phyloP scores from a whole-genome alignment of 2,329 filamentous ascomycete genomes.

The Clarireedia monteithiana region DNA sequence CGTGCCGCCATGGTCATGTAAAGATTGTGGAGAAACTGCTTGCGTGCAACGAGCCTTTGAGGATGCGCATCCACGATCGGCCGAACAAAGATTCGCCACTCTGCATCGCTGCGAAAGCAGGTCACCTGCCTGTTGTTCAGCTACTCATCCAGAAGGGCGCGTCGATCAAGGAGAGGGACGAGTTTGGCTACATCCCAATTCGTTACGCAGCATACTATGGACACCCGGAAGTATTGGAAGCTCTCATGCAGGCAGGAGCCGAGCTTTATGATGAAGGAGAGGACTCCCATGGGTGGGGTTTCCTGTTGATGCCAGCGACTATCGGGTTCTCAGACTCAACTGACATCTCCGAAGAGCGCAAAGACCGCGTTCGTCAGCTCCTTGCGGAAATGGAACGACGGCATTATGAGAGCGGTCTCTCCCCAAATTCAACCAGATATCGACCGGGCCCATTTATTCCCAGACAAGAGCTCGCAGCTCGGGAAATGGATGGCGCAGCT shows the following conservation, averaged over 20 bases:
- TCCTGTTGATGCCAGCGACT: constrained; percentile 1
- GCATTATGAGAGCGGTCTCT: no score
- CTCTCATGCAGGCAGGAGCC: constrained; percentile 10
- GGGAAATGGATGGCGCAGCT: not conserved
- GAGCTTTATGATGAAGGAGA: constrained; percentile 6
- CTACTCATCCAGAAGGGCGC: constrained; percentile 7
- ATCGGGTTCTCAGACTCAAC: constrained; percentile 5
- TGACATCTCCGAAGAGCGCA: constrained; percentile 4
- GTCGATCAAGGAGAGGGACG: constrained; percentile 8
- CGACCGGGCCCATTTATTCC: not conserved
- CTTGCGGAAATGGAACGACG: constrained; percentile 5
- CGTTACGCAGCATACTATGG: constrained; percentile 10
- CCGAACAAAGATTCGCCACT: constrained; percentile 5
- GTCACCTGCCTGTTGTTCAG: constrained; percentile 7
- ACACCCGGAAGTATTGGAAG: constrained; percentile 6
- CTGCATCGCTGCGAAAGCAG: constrained; percentile 10
- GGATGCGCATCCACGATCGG: not conserved
- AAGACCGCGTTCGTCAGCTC: constrained; percentile 1
- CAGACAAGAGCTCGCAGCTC: not conserved
- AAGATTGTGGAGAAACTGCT: constrained; percentile 7
- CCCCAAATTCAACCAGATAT: not conserved
- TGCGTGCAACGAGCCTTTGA: constrained; percentile 3
- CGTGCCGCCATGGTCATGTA: constrained; percentile 9
- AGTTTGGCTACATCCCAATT: constrained; percentile 7
- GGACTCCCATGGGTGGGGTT: constrained; percentile 3